These are phyloP conservation scores for Umbelopsis isabellina DNA, from an alignment of 192 early-diverging fungal genomes.

Conservation along the genomic window DNA sequence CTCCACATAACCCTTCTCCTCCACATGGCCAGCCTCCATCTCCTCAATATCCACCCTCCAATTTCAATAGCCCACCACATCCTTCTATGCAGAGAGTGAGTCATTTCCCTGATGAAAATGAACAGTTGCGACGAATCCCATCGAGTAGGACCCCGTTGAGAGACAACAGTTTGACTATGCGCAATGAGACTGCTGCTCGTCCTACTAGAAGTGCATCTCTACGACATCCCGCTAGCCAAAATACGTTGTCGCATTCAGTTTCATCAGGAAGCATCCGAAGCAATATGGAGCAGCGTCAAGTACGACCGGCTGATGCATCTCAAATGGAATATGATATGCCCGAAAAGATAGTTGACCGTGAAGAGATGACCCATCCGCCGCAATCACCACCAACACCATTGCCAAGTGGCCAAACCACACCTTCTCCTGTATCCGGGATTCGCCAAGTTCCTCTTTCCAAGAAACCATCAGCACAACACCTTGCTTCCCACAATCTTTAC, in stretches of 20 bases:
- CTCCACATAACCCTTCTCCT: neutral
- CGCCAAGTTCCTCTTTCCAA: neutral
- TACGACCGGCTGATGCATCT: neutral
- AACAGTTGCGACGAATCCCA: slow-evolving; percentile 1
- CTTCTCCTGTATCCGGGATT: neutral
- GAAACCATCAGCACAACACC: neutral
- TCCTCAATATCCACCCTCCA: neutral
- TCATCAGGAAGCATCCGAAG: slow-evolving; percentile 13
- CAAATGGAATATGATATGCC: neutral
- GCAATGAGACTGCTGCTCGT: neutral
- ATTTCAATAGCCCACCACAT: neutral
- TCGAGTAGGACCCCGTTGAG: neutral
- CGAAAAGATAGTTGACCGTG: neutral
- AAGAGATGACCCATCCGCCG: neutral
- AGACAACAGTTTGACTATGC: neutral
- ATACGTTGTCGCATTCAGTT: neutral
- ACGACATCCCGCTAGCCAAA: neutral
- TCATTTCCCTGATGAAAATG: slow-evolving; percentile 7
- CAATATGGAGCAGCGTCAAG: neutral
- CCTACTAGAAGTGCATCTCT: neutral
- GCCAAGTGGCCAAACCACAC: slow-evolving; percentile 5
- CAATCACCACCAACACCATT: slow-evolving; percentile 9
- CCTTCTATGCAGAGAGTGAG: slow-evolving; percentile 1
- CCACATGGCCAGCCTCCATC: slow-evolving; percentile 15
- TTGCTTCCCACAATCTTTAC: neutral